Conservation (phyloP, 129 eudicot species). For the Helianthus tuberosus region DNA sequence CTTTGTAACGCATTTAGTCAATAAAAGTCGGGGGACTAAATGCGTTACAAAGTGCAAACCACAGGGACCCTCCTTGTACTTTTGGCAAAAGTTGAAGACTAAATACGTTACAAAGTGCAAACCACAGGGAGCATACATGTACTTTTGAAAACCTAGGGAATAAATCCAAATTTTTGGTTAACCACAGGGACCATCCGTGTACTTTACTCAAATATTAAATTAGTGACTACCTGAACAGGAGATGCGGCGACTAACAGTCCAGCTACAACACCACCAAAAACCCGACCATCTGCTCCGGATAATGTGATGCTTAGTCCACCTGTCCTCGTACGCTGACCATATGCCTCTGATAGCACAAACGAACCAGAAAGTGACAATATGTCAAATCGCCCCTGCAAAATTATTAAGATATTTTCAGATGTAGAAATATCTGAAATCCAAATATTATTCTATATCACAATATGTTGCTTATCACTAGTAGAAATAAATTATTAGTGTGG, state of each 20-base stretch:
- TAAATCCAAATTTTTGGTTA: too few relatives aligned
- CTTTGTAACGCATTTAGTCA: too few relatives aligned
- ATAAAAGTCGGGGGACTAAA: too few relatives aligned
- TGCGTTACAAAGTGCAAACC: too few relatives aligned
- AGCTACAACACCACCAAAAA: conserved; percentile 74
- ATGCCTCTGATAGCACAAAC: conserved; percentile 66
- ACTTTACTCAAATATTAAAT: neutral
- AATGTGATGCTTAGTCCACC: conserved; percentile 78
- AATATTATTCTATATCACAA: neutral
- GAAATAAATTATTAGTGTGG: neutral
- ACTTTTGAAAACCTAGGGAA: too few relatives aligned
- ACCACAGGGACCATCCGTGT: too few relatives aligned
- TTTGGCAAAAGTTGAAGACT: too few relatives aligned
- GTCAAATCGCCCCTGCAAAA: conserved; percentile 82
- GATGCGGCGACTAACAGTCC: conserved; percentile 68
- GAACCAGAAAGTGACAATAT: conserved; percentile 87
- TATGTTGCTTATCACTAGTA: neutral
- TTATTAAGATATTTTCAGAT: neutral
- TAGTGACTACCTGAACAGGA: conserved; percentile 62
- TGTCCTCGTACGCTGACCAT: conserved; percentile 74
- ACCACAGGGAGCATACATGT: too few relatives aligned
- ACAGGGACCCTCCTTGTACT: too few relatives aligned
- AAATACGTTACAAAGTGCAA: too few relatives aligned
- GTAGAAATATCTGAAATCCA: neutral
- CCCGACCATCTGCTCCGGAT: conserved; percentile 79